Evolutionary conservation across 2,329 filamentous ascomycete genomes (phyloP).

Genomic region (Epichloe sp.): DNA sequence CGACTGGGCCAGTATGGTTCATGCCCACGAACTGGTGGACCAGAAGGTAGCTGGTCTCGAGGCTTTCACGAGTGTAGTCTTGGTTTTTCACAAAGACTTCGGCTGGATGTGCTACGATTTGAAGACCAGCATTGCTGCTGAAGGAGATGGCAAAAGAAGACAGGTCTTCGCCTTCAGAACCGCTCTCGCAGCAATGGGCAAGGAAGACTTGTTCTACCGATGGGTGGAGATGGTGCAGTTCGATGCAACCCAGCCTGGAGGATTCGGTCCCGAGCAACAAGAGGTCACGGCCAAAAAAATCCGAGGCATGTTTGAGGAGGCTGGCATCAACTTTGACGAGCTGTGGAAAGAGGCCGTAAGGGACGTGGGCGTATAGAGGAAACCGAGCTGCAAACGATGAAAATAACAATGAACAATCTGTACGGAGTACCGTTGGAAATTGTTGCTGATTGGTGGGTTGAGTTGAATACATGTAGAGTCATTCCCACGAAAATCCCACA

Average conservation of each 20-base stretch:
- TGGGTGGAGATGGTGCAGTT: constrained; percentile 91
- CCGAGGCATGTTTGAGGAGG: constrained; percentile 57
- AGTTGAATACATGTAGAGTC: too few species aligned
- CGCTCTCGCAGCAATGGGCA: constrained; percentile 59
- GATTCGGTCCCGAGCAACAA: constrained; percentile 65
- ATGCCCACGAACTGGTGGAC: constrained; percentile 57
- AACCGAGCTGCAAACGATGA: not conserved
- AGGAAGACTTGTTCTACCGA: constrained; percentile 79
- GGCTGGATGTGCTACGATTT: constrained; percentile 53
- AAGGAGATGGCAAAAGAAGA: constrained; percentile 51
- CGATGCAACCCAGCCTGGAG: constrained; percentile 65
- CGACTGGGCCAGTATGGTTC: constrained; percentile 71
- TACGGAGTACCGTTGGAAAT: too few species aligned
- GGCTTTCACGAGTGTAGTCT: constrained; percentile 58
- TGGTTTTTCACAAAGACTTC: constrained; percentile 53
- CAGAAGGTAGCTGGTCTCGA: constrained; percentile 44
- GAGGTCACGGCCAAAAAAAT: constrained; percentile 60
- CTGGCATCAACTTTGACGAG: constrained; percentile 70
- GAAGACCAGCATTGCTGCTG: constrained; percentile 36
- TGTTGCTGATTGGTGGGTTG: too few species aligned
- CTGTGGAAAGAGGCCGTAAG: constrained; percentile 58
- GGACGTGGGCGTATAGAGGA: constrained; percentile 8
- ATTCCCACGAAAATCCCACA: too few species aligned
- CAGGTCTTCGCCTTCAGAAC: constrained; percentile 76
- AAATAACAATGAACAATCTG: too few species aligned